Evolutionary conservation across 2,329 filamentous ascomycete species (phyloP).

Genomic region (Fonsecaea monophora): DNA sequence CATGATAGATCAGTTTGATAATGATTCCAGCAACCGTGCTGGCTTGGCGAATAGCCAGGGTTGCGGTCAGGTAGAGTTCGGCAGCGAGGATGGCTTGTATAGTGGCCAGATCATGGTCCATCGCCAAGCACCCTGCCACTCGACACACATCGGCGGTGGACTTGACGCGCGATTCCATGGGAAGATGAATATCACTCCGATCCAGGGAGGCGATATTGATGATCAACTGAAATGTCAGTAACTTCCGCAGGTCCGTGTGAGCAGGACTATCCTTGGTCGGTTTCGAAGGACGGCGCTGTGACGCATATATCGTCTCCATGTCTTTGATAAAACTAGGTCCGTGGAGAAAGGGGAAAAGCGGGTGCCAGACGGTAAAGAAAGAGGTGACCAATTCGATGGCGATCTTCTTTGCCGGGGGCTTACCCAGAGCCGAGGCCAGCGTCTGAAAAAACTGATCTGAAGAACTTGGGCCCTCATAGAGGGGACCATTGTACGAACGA

Average conservation of each 20-base stretch:
- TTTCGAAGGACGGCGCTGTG: constrained; percentile 43
- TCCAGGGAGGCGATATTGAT: constrained; percentile 56
- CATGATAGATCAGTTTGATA: constrained; percentile 56
- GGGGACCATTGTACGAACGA: constrained; percentile 38
- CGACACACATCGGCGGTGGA: constrained; percentile 47
- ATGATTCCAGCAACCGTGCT: constrained; percentile 58
- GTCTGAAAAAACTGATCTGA: constrained; percentile 41
- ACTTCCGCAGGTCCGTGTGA: constrained; percentile 42
- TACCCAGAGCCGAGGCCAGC: constrained; percentile 43
- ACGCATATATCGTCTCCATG: constrained; percentile 52
- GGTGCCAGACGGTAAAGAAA: constrained; percentile 62
- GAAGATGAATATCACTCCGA: constrained; percentile 45
- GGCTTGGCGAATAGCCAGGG: constrained; percentile 57
- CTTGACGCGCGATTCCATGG: constrained; percentile 47
- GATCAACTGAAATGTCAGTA: constrained; percentile 58
- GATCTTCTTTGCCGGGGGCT: constrained; percentile 39
- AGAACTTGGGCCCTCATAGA: constrained; percentile 34
- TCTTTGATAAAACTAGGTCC: constrained; percentile 57
- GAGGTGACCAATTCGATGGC: constrained; percentile 55
- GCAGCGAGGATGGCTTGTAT: constrained; percentile 58
- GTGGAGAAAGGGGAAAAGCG: constrained; percentile 60
- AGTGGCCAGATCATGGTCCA: constrained; percentile 46
- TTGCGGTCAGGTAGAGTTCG: constrained; percentile 57
- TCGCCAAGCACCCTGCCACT: constrained; percentile 35
- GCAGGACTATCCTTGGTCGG: constrained; percentile 32